phyloP scores from a whole-genome alignment of 192 early-diverging fungal species.

The Funneliformis geosporum region DNA sequence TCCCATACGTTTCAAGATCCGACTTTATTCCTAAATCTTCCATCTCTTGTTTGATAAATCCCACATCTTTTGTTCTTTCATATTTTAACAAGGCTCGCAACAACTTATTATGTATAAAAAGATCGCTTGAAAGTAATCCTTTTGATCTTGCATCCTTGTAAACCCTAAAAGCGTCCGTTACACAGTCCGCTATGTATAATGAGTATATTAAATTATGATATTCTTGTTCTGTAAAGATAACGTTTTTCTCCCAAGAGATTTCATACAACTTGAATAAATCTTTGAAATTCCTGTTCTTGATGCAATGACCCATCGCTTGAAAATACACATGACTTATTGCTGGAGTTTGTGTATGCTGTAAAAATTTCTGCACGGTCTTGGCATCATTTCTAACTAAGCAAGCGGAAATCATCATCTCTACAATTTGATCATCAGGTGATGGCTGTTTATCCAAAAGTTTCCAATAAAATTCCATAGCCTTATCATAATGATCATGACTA shows the following conservation, averaged over 20 bases:
- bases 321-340: neutral
- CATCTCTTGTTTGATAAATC: neutral
- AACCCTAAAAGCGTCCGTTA: neutral
- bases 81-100: neutral
- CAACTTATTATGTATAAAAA: neutral
- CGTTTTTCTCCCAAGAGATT: neutral
- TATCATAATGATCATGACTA: neutral
- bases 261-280: neutral
- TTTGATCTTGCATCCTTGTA: slow-evolving; percentile 15
- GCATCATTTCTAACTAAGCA: neutral
- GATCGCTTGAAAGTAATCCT: neutral
- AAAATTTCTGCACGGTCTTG: neutral
- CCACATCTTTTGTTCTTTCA: neutral
- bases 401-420: neutral
- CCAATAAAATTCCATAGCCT: neutral
- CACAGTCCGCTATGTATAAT: neutral
- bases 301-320: neutral
- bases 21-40: slow-evolving; percentile 7
- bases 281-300: neutral
- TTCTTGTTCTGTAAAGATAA: neutral
- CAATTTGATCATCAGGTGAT: neutral
- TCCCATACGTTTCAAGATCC: slow-evolving; percentile 3
- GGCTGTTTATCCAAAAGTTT: slow-evolving; percentile 1
- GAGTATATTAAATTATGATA: slow-evolving; percentile 2
- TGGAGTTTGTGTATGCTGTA: neutral